Base-by-base conservation (phyloP, 345 rosid species). In the Salix dunnii region DNA sequence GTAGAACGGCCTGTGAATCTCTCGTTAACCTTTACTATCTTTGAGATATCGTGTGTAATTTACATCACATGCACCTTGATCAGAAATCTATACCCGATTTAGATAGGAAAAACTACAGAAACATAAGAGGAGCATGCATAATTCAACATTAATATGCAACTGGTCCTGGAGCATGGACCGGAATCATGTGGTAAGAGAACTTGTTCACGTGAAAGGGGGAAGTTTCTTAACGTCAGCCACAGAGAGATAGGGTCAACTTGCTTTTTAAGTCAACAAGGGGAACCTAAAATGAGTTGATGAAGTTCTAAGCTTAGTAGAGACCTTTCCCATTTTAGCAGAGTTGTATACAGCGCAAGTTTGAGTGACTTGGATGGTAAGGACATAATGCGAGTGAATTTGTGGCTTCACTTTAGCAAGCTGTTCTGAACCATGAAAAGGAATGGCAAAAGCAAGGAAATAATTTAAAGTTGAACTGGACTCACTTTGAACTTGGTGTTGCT, bases 401-500 rank as follows among this genome's bases (percentile, higher is more conserved):
- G 72, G 60, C 2, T 55, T 13, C 28, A 55, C 62, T 55, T 7
- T 69, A 27, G 43, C n/a, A 66, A 36, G 25, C 53, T 25, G 51
- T 70, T 42, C 25, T 21, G 12, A 3, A 20, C 27, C 31, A 8
- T 42, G 40, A 28, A 55, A 55, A n/a, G 9, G 28, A 55, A 55
- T n/a, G 23, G 60, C 10, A 7, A 51, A 20, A 7, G 60, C 25
- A 78, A 74, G 51, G 23, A 61, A 65, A 46, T 27, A 16, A 36
- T 43, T 18, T 43, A 73, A 70, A 77, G 82, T 40, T 49, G 77
- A 80, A 80, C 48, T 74, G 82, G 83, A 78, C 86, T 77, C 31
- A 25, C 79, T 80, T 74, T 58, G 63, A 78, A 83, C 78, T 28
- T 65, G 78, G 73, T 42, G 70, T 76, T 82, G 83, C 78, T 75